These are phyloP conservation scores for Nadsonia fulvescens DNA, from an alignment of 805 yeast genomes.

Conservation along the genomic window DNA sequence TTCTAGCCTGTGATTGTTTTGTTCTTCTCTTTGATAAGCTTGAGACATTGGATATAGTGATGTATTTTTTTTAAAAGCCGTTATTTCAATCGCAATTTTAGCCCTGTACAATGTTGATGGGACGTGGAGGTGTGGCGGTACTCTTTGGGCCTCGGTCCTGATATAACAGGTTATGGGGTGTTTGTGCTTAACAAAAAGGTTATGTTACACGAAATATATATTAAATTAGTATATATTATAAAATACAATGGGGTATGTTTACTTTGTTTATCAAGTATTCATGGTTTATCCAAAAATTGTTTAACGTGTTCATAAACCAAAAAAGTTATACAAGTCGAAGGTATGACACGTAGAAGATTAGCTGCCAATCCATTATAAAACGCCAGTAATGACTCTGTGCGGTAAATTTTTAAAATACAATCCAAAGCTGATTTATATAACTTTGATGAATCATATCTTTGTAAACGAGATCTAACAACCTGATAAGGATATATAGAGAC, in stretches of 20 bases:
- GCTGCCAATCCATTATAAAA: slow-evolving; percentile 75
- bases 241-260: no score
- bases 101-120: no score
- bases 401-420: slow-evolving; percentile 25
- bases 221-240: no score
- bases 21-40: slow-evolving; percentile 7
- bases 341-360: slow-evolving; percentile 66
- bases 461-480: slow-evolving; percentile 61
- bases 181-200: no score
- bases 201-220: no score
- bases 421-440: slow-evolving; percentile 15
- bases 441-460: slow-evolving; percentile 24
- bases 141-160: no score
- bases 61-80: no score
- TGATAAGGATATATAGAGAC: slow-evolving; percentile 67
- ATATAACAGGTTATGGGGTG: no score
- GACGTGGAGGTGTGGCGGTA: no score
- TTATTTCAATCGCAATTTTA: no score
- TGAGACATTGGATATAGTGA: no score
- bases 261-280: no score
- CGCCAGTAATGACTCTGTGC: slow-evolving; percentile 39
- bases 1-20: slow-evolving; percentile 48
- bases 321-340: slow-evolving; percentile 86
- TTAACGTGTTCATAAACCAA: slow-evolving; percentile 47
- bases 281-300: neutral